Base-by-base conservation (phyloP, 2,329 filamentous ascomycete species). In the Colletotrichum paranaense region DNA sequence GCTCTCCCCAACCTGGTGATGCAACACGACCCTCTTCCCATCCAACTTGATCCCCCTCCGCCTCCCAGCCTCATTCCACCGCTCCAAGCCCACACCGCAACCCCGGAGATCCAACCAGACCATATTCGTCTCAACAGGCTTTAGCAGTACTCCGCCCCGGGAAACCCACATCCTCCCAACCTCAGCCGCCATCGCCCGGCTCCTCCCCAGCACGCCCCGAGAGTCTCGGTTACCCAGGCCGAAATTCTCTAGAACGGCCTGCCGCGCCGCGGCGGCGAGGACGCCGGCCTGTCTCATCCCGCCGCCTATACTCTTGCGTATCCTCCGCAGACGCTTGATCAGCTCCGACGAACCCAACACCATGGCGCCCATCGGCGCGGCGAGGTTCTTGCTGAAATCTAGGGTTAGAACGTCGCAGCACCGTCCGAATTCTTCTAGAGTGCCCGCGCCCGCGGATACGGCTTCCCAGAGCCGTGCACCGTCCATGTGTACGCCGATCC, bases 181-280 rank as follows among this genome's bases (percentile, higher is more conserved):
- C 71, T 81, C 82, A 78, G 86, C 86, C 1, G 92, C 92, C 28
- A 87, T 87, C 30, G 82, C 81, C 79, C 93, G 91, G 3, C 86
- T 88, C n/a, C 82, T 82, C 9, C 80, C 77, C 57, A 94, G 83
- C 76, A 86, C 88, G 0, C 55, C 19, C 19, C 46, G 68, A 1
- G 24, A 55, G 5, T 73, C 38, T 4, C 38, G 14, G 30, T 0
- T 1, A 5, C 19, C 91, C 90, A 1, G 63, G 1, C 91, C 90
- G 75, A 97, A 97, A 0, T 93, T 95, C 80, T 95, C 93, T 75
- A 96, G 92, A 9, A 97, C 89, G 0, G 93, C 94, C 4, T 95
- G 92, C 26, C 93, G 86, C 1, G 94, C 94, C 0, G 94, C 91
- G 1, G 94, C 92, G 5, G 93, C 91, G 16, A 97, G 86, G 1